These are phyloP conservation scores for Boehmeria nivea DNA, from an alignment of 306 rosid species.

Conservation along the genomic window DNA sequence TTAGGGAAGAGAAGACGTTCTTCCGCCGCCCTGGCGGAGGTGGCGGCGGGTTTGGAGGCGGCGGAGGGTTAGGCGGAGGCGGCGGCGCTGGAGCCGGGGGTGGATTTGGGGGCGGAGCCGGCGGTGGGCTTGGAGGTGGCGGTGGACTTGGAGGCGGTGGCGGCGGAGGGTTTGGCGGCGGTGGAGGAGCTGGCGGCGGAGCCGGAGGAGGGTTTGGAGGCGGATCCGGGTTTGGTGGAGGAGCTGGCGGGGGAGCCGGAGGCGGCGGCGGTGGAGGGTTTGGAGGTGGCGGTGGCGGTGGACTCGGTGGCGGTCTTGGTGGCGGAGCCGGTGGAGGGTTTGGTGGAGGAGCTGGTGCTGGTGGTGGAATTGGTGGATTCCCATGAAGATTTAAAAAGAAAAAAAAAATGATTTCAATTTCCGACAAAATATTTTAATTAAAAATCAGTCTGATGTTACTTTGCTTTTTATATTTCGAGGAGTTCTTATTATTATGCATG, in stretches of 20 bases:
- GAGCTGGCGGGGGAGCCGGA: constrained; percentile 30
- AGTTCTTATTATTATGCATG: no score
- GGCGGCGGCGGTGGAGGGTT: constrained; percentile 33
- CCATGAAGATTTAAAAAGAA: constrained; percentile 40
- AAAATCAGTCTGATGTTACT: no score
- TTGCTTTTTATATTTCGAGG: no score
- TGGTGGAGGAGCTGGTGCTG: constrained; percentile 32
- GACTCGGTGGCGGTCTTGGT: constrained; percentile 34
- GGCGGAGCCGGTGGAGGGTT: constrained; percentile 59
- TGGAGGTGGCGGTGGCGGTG: constrained; percentile 31
- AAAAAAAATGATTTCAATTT: constrained; percentile 10
- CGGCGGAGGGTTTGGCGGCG: constrained; percentile 61
- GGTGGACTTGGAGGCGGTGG: constrained; percentile 25
- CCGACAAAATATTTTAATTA: not conserved
- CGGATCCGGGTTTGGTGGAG: constrained; percentile 13
- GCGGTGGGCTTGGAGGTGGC: constrained; percentile 24
- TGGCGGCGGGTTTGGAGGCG: constrained; percentile 25
- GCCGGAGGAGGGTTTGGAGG: constrained; percentile 34
- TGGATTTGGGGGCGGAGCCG: constrained; percentile 18
- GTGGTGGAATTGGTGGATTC: constrained; percentile 48
- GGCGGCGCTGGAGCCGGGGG: constrained; percentile 26
- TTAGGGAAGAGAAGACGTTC: constrained; percentile 35
- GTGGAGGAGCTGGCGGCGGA: constrained; percentile 32
- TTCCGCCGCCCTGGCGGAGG: constrained; percentile 20
- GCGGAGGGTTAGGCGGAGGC: constrained; percentile 31